Conservation (phyloP, 2,329 filamentous ascomycete genomes). For the Epichloe bromicola region DNA sequence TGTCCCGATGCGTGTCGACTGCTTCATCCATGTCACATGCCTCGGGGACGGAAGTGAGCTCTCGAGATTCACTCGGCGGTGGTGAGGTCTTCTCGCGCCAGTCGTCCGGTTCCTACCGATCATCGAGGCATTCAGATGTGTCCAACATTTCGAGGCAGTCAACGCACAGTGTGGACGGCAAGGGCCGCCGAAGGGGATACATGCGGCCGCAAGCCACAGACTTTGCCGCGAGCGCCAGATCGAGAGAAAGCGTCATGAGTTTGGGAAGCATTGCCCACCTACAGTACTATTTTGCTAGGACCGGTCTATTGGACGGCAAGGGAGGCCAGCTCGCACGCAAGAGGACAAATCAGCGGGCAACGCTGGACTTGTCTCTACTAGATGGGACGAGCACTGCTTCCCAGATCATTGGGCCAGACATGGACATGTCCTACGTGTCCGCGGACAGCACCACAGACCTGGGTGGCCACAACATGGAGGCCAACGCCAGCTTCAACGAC, state of each 20-base stretch:
- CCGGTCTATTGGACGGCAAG: constrained; percentile 85
- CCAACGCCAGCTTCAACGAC: constrained; percentile 12
- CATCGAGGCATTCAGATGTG: constrained; percentile 31
- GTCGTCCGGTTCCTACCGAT: constrained; percentile 46
- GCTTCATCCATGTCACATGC: constrained; percentile 46
- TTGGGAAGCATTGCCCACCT: constrained; percentile 92
- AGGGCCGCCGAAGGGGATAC: constrained; percentile 58
- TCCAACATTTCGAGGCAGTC: constrained; percentile 30
- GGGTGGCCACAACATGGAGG: constrained; percentile 24
- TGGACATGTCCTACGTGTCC: constrained; percentile 47
- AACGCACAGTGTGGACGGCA: constrained; percentile 29
- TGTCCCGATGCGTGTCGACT: constrained; percentile 52
- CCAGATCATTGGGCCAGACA: constrained; percentile 32
- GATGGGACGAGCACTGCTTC: constrained; percentile 22
- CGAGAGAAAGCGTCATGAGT: constrained; percentile 89
- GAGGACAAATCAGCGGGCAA: constrained; percentile 45
- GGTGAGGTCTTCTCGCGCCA: constrained; percentile 42
- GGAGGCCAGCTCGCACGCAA: constrained; percentile 73
- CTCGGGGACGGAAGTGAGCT: constrained; percentile 36
- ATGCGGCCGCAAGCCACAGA: constrained; percentile 76
- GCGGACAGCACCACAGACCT: constrained; percentile 47
- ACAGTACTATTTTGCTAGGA: constrained; percentile 96
- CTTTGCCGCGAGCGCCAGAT: constrained; percentile 81
- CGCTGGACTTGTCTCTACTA: constrained; percentile 44
- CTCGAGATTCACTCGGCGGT: constrained; percentile 44